phyloP scores from a whole-genome alignment of 2,329 filamentous ascomycete species.

The Rhinocladiella similis region DNA sequence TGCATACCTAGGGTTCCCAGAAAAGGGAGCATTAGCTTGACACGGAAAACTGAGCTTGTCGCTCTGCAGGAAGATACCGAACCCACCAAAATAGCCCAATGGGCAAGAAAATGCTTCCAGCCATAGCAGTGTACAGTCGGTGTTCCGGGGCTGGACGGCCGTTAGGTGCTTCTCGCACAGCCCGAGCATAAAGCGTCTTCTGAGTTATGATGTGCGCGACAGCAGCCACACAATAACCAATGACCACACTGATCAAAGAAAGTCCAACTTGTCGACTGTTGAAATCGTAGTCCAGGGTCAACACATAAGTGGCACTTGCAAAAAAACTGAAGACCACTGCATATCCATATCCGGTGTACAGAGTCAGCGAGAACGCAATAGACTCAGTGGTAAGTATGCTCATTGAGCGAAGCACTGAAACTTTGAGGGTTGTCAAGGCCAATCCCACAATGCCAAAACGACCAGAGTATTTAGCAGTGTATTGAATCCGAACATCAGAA shows the following conservation, averaged over 20 bases:
- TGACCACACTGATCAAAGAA: conserved; percentile 77
- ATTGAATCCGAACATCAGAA: conserved; percentile 67
- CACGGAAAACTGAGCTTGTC: background rate
- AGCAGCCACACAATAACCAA: conserved; percentile 62
- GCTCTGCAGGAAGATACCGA: conserved; percentile 2
- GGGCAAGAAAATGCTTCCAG: conserved; percentile 50
- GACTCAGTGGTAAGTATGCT: conserved; percentile 67
- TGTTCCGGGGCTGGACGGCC: conserved; percentile 45
- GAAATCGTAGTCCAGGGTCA: conserved; percentile 68
- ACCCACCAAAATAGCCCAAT: conserved; percentile 51
- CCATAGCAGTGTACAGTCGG: conserved; percentile 47
- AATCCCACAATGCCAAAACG: conserved; percentile 52
- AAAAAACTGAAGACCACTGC: conserved; percentile 80
- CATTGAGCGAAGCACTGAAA: conserved; percentile 54
- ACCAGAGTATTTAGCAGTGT: conserved; percentile 60
- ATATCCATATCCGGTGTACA: conserved; percentile 76
- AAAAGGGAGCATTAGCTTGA: background rate
- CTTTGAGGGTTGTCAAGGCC: conserved; percentile 30
- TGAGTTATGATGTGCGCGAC: conserved; percentile 21
- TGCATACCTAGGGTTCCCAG: conserved; percentile 27
- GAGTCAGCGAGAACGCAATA: conserved; percentile 65
- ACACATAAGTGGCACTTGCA: conserved; percentile 80
- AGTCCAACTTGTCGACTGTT: conserved; percentile 66
- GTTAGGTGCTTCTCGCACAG: conserved; percentile 8
- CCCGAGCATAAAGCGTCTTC: conserved; percentile 16